Conservation (phyloP, 2,329 filamentous ascomycete genomes). For the Neobulgaria alba region DNA sequence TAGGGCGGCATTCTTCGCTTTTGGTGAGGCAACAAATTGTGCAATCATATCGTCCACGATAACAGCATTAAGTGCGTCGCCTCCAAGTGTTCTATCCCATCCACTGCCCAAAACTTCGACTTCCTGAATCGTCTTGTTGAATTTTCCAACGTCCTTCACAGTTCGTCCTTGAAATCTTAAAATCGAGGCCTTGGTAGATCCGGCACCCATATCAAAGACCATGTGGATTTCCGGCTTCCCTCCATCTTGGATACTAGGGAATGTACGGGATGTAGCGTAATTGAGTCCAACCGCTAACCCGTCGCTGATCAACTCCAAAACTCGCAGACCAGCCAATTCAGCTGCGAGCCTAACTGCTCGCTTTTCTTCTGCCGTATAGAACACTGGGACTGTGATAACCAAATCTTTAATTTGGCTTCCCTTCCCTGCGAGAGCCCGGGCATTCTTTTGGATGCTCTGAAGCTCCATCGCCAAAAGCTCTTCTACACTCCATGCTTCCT, state of each 20-base stretch:
- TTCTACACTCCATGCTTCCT: conserved; percentile 71
- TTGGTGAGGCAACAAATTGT: conserved; percentile 64
- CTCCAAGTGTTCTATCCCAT: conserved; percentile 85
- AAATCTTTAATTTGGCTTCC: conserved; percentile 66
- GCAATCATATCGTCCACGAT: conserved; percentile 84
- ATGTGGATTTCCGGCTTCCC: conserved; percentile 85
- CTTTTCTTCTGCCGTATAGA: conserved; percentile 86
- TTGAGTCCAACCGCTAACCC: conserved; percentile 88
- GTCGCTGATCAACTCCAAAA: conserved; percentile 79
- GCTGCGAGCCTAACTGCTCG: conserved; percentile 77
- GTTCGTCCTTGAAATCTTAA: conserved; percentile 81
- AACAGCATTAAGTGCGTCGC: conserved; percentile 78
- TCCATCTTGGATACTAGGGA: conserved; percentile 74
- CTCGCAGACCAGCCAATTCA: conserved; percentile 77
- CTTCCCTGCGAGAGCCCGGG: conserved; percentile 71
- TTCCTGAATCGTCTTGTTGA: conserved; percentile 95
- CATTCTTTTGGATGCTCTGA: conserved; percentile 83
- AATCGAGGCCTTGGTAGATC: conserved; percentile 83
- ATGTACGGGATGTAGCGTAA: conserved; percentile 86
- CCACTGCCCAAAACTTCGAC: conserved; percentile 79
- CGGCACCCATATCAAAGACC: conserved; percentile 96
- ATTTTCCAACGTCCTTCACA: conserved; percentile 86
- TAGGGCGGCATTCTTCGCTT: conserved; percentile 55
- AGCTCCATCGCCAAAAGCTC: conserved; percentile 95
- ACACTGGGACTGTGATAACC: conserved; percentile 83